These are phyloP conservation scores for Diplodia sapinea DNA, from an alignment of 2,329 filamentous ascomycete species.

Conservation along the genomic window DNA sequence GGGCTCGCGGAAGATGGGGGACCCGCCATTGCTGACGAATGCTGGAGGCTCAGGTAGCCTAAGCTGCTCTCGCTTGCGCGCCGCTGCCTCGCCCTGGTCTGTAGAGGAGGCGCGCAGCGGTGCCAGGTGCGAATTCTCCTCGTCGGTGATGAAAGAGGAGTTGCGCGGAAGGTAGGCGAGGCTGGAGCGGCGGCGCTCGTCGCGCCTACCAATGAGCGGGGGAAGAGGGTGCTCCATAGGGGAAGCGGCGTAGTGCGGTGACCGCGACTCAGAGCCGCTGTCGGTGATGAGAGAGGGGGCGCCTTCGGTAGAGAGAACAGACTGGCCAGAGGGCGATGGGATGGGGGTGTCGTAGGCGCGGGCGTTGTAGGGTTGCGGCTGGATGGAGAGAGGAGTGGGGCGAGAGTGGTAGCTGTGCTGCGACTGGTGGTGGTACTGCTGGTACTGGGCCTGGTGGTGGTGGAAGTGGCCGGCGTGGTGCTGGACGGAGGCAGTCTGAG, in stretches of 20 bases:
- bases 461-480: slow-evolving; percentile 33
- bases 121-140: slow-evolving; percentile 34
- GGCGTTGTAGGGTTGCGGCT: slow-evolving; percentile 36
- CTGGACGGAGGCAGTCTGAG: slow-evolving; percentile 34
- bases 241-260: slow-evolving; percentile 53
- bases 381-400: slow-evolving; percentile 41
- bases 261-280: slow-evolving; percentile 55
- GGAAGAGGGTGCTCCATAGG: slow-evolving; percentile 52
- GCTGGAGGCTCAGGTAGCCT: slow-evolving; percentile 32
- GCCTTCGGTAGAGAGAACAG: slow-evolving; percentile 67
- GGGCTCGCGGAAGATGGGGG: slow-evolving; percentile 29
- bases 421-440: slow-evolving; percentile 34
- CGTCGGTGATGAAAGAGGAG: slow-evolving; percentile 48
- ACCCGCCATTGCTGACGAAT: slow-evolving; percentile 7
- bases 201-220: slow-evolving; percentile 45
- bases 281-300: slow-evolving; percentile 76
- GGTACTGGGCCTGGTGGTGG: slow-evolving; percentile 34
- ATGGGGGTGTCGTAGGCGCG: slow-evolving; percentile 61
- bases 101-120: slow-evolving; percentile 18
- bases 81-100: slow-evolving; percentile 12
- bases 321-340: slow-evolving; percentile 67
- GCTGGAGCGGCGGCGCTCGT: slow-evolving; percentile 47
- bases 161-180: slow-evolving; percentile 45
- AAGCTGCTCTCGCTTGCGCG: slow-evolving; percentile 39
- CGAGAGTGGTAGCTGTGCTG: slow-evolving; percentile 30